Base-by-base conservation (phyloP, 257 asterid species). In the Capsicum baccatum region DNA sequence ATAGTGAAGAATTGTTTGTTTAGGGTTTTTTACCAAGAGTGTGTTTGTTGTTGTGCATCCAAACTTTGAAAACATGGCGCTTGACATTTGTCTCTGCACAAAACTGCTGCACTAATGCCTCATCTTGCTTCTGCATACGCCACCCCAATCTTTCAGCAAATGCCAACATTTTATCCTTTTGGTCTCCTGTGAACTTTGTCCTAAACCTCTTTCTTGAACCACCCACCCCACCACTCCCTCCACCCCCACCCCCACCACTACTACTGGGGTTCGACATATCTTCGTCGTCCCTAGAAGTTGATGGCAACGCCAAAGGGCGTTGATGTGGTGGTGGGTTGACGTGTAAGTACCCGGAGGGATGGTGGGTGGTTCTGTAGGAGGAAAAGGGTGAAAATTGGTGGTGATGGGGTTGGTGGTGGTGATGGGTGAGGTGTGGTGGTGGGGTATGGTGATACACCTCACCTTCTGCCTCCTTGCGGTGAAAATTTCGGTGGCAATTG, bases 401-500 rank as follows among this genome's bases (percentile, higher is more conserved):
- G 13, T 79, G 90, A 39, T 39, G 44, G 44, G 44, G 44, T 39
- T 39, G 44, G 3, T 83, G 91, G 44, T 83, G 91, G 3, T 81
- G 87, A 6, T 70, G 88, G 56, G 86, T 42, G 4, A 26, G 35
- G 79, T 12, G 56, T 55, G 86, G n/a, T 50, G 74, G 19, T 19
- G 85, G 83, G 16, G 55, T 79, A 16, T 87, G 89, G 71, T 86
- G 83, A 17, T 85, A 85, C 0, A 70, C 79, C 68, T 79, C 86
- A 8, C 86, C 84, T 12, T 44, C 92, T 5, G 47, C 19, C 58
- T 92, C 98, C 55, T 91, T 90, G 7, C 97, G 92, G 95, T 94
- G 98, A 91, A 94, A 94, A 79, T 94, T 94, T 6, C 98, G 95
- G 92, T 94, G 98, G 91, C 97, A 94, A 80, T 66, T 82, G 87